Evolutionary conservation across 2,329 filamentous ascomycete genomes (phyloP).

Genomic region (Talaromyces albobiverticillius): DNA sequence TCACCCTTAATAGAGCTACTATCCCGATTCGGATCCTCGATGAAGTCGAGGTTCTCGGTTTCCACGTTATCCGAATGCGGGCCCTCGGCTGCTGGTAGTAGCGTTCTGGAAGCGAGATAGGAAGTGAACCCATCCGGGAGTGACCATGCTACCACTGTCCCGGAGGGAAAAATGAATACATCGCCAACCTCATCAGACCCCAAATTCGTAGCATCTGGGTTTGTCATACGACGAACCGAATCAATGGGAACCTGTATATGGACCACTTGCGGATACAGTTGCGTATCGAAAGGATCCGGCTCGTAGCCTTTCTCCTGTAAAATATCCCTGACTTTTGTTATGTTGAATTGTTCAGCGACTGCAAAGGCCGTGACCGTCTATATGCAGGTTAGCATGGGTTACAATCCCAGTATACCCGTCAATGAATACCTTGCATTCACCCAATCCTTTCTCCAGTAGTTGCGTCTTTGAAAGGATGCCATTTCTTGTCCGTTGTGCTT

Average conservation of each 20-base stretch:
- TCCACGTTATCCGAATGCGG: slow-evolving; percentile 72
- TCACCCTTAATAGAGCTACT: slow-evolving; percentile 79
- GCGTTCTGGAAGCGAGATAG: slow-evolving; percentile 65
- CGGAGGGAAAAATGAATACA: slow-evolving; percentile 93
- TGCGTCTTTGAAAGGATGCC: slow-evolving; percentile 49
- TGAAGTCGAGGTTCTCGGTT: slow-evolving; percentile 85
- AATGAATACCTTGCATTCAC: slow-evolving; percentile 35
- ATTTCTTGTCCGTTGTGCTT: slow-evolving; percentile 66
- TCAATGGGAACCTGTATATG: slow-evolving; percentile 55
- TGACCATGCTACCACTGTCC: slow-evolving; percentile 90
- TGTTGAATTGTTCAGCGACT: slow-evolving; percentile 65
- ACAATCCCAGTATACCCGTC: slow-evolving; percentile 4
- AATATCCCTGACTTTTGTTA: slow-evolving; percentile 56
- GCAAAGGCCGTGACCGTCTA: slow-evolving; percentile 62
- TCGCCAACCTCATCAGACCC: slow-evolving; percentile 63
- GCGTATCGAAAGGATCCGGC: slow-evolving; percentile 61
- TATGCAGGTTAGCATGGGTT: slow-evolving; percentile 23
- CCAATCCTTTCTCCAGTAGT: slow-evolving; percentile 32
- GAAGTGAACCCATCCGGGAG: slow-evolving; percentile 72
- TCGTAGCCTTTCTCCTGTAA: slow-evolving; percentile 58
- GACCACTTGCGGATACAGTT: slow-evolving; percentile 63
- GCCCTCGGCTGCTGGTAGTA: slow-evolving; percentile 73
- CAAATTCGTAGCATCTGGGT: slow-evolving; percentile 36
- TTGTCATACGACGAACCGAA: slow-evolving; percentile 43
- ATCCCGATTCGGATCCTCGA: slow-evolving; percentile 70